phyloP scores from a whole-genome alignment of 495 filamentous ascomycete genomes.

The Xylaria nigripes region DNA sequence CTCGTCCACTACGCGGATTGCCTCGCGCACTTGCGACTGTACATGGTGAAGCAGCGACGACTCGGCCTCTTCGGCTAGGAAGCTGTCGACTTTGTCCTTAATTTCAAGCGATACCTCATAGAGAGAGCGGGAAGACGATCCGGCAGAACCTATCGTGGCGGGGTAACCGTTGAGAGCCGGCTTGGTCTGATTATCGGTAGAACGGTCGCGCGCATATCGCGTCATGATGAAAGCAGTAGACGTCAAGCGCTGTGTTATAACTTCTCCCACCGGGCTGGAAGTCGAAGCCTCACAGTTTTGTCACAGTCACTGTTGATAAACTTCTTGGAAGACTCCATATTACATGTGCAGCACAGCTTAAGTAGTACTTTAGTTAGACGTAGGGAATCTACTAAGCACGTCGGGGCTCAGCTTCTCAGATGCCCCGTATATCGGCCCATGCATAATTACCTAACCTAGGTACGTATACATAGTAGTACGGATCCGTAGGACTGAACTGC shows the following conservation, averaged over 20 bases:
- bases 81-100: conserved; percentile 55
- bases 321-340: neutral
- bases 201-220: conserved; percentile 1
- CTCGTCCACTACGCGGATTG: conserved; percentile 62
- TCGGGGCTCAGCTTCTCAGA: too few relatives aligned
- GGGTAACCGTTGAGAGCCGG: conserved; percentile 14
- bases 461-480: too few relatives aligned
- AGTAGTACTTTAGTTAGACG: too few relatives aligned
- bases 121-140: conserved; percentile 20
- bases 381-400: too few relatives aligned
- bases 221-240: conserved; percentile 1
- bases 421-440: too few relatives aligned
- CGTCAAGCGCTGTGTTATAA: conserved; percentile 1
- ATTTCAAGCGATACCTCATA: conserved; percentile 46
- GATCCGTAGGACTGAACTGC: too few relatives aligned
- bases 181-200: neutral
- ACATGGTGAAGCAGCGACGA: conserved; percentile 50
- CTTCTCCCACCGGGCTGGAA: neutral
- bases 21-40: conserved; percentile 62
- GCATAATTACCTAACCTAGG: too few relatives aligned
- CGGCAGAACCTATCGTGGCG: conserved; percentile 22
- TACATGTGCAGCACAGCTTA: neutral
- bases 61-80: conserved; percentile 46
- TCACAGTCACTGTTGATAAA: neutral
- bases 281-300: neutral